phyloP scores from a whole-genome alignment of 1,284 basidiomycete genomes.

The Ceratobasidium sp. region DNA sequence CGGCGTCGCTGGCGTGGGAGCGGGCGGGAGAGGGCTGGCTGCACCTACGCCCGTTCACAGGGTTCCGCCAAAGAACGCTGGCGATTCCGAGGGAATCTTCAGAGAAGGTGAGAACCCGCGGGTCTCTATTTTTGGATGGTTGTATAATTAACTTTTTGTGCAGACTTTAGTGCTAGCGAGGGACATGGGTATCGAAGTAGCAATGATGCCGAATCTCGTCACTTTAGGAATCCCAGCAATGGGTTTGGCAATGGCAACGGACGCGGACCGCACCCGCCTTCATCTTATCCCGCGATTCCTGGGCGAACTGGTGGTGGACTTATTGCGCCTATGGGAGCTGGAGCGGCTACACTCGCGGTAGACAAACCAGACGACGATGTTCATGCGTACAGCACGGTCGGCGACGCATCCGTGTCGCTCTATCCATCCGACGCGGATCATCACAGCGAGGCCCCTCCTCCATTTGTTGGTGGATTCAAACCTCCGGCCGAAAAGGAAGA shows the following conservation, averaged over 20 bases:
- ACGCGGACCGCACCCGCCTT: constrained; percentile 12
- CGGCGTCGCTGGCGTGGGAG: constrained; percentile 31
- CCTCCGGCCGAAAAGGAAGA: constrained; percentile 22
- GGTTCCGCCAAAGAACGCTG: constrained; percentile 1
- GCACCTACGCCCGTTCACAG: not conserved
- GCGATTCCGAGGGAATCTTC: constrained; percentile 13
- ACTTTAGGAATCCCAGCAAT: not conserved
- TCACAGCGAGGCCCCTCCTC: not conserved
- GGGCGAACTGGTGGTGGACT: not conserved
- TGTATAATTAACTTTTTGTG: not conserved
- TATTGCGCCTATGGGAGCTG: not conserved
- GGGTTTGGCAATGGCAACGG: constrained; percentile 15
- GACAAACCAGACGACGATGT: constrained; percentile 25
- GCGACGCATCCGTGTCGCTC: constrained; percentile 25
- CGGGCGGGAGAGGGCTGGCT: constrained; percentile 22
- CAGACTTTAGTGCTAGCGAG: constrained; percentile 33
- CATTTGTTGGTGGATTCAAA: constrained; percentile 15
- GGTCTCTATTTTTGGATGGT: not conserved
- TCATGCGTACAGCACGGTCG: constrained; percentile 30
- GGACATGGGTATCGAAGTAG: constrained; percentile 32
- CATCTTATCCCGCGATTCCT: constrained; percentile 11
- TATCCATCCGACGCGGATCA: constrained; percentile 32
- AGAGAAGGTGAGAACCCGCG: constrained; percentile 17
- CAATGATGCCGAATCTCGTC: constrained; percentile 27
- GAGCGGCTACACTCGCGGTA: not conserved